Evolutionary conservation across 1,284 basidiomycete species (phyloP).

Genomic region (Schizophyllum commune): DNA sequence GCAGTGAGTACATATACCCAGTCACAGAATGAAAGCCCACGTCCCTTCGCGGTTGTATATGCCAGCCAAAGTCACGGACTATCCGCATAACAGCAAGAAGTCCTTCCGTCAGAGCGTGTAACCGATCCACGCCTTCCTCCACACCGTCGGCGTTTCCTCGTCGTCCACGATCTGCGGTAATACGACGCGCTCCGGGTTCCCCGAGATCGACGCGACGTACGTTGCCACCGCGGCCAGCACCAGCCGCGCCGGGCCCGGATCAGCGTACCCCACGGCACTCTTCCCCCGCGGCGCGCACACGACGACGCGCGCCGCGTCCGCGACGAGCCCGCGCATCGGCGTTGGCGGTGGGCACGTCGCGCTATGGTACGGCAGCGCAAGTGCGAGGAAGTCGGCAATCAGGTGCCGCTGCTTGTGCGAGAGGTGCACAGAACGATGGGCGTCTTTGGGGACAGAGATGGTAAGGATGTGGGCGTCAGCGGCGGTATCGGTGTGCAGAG

Average conservation of each 20-base stretch:
- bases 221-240: neutral
- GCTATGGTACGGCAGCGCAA: neutral
- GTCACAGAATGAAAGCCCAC: no score
- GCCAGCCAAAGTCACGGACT: no score
- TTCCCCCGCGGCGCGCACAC: neutral
- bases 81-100: no score
- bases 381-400: neutral
- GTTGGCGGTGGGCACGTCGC: neutral
- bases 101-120: no score
- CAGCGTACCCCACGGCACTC: neutral
- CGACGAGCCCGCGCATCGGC: neutral
- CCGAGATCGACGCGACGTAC: neutral
- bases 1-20: no score
- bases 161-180: neutral
- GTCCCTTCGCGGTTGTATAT: no score
- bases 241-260: neutral
- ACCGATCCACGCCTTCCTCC: neutral
- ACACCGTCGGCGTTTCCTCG: neutral
- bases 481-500: neutral
- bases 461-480: neutral
- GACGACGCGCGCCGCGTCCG: neutral
- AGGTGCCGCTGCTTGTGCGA: neutral
- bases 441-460: neutral
- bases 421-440: neutral
- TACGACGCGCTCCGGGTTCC: neutral